A percentile compares a stretch with the other conserved stretches of the same genome.
Evolutionary conservation across 148 eudicot genomes (phyloP).

Genomic region (Tetragonia tetragonoides): DNA sequence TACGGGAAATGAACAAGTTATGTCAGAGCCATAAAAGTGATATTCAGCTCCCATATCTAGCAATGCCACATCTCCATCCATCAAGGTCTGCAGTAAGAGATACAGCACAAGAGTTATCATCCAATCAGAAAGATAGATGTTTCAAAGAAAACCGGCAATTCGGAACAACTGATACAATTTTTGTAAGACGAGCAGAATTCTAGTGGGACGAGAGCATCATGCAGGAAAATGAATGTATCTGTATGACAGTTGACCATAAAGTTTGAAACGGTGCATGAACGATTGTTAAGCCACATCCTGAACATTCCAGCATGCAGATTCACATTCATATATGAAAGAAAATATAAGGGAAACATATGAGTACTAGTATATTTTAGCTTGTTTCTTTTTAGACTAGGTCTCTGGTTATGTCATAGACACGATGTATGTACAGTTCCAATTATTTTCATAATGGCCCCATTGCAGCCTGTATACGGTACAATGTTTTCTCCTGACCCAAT

Average conservation of each 20-base stretch:
- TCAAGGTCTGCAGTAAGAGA: slow-evolving; percentile 49
- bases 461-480: no score
- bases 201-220: background rate
- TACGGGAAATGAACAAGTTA: slow-evolving; percentile 96
- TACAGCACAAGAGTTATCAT: slow-evolving; percentile 1
- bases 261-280: background rate
- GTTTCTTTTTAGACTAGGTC: no score
- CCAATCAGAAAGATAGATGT: background rate
- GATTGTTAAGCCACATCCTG: background rate
- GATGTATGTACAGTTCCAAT: no score
- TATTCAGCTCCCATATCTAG: slow-evolving; percentile 99
- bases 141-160: background rate
- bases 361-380: no score
- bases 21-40: slow-evolving; percentile 96
- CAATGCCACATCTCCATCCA: slow-evolving; percentile 88
- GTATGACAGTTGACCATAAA: slow-evolving; percentile 3
- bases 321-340: background rate
- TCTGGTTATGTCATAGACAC: no score
- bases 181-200: background rate
- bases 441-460: no score
- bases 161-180: background rate
- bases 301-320: background rate
- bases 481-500: no score
- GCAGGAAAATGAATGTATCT: background rate
- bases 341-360: no score